Conservation (phyloP, 139 green algal species). For the Eudorina sp. region DNA sequence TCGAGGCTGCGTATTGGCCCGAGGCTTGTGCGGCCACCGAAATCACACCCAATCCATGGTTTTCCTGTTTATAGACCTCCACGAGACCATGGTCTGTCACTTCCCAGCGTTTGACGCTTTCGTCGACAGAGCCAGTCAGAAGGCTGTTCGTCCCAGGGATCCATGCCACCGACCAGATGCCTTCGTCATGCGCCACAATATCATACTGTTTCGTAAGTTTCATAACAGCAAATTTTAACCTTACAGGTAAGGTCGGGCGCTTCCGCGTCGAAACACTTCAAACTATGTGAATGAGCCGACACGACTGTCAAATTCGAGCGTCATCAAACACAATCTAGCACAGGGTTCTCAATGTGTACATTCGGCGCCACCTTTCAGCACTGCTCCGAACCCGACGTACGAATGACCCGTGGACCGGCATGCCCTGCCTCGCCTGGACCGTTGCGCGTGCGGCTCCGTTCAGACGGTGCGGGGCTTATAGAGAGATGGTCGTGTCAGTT, state of each 20-base stretch:
- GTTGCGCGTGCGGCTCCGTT: too few species aligned
- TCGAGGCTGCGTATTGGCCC: conserved; percentile 80
- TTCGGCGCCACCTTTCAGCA: too few species aligned
- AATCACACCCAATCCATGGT: conserved; percentile 89
- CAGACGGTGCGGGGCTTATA: too few species aligned
- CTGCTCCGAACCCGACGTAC: neutral
- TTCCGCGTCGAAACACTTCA: too few species aligned
- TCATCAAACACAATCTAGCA: too few species aligned
- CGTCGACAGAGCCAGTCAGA: conserved; percentile 88
- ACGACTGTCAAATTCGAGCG: too few species aligned
- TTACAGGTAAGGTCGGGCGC: too few species aligned
- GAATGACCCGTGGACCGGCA: neutral
- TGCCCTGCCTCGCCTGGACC: too few species aligned
- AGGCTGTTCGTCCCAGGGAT: conserved; percentile 64
- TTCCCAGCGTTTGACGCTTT: conserved; percentile 86
- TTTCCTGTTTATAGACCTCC: conserved; percentile 69
- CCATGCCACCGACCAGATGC: conserved; percentile 86
- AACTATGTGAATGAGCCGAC: too few species aligned
- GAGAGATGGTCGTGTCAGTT: too few species aligned
- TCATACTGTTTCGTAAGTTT: conserved; percentile 68
- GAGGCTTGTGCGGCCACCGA: conserved; percentile 76
- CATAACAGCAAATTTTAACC: conserved; percentile 45
- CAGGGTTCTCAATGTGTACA: too few species aligned
- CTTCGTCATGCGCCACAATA: conserved; percentile 85
- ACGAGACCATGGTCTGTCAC: conserved; percentile 57